Conservation (phyloP, 257 asterid species). For the Fraxinus pennsylvanica region DNA sequence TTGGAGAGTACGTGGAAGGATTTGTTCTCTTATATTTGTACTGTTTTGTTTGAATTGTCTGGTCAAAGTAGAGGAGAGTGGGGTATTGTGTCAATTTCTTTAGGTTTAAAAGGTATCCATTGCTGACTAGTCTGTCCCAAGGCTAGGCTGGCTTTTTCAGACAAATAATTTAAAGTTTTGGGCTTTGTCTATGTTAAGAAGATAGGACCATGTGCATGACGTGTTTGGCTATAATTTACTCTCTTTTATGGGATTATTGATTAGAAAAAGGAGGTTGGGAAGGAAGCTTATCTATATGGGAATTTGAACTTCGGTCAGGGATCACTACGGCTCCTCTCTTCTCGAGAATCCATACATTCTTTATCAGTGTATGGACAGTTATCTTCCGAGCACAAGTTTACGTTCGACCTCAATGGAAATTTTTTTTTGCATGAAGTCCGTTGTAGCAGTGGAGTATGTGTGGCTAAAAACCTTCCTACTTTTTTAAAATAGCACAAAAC, state of each 20-base stretch:
- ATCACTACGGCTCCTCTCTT: too few relatives aligned
- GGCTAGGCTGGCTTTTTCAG: slow-evolving; percentile 19
- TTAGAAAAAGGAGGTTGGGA: neutral
- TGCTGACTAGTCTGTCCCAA: slow-evolving; percentile 21
- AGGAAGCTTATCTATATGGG: neutral
- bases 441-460: too few relatives aligned
- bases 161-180: neutral
- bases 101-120: neutral
- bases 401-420: too few relatives aligned
- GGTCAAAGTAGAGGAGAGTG: slow-evolving; percentile 10
- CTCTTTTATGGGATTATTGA: neutral
- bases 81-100: slow-evolving; percentile 9
- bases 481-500: too few relatives aligned
- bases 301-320: neutral
- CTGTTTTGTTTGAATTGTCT: slow-evolving; percentile 5
- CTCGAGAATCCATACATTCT: too few relatives aligned
- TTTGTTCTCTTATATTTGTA: neutral
- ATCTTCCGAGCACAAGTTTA: too few relatives aligned
- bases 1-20: neutral
- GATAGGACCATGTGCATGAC: neutral
- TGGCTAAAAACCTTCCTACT: too few relatives aligned
- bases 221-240: neutral
- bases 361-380: too few relatives aligned
- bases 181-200: neutral
- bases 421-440: too few relatives aligned